These are phyloP conservation scores for Amanita thiersii DNA, from an alignment of 768 basidiomycete genomes.

Conservation along the genomic window DNA sequence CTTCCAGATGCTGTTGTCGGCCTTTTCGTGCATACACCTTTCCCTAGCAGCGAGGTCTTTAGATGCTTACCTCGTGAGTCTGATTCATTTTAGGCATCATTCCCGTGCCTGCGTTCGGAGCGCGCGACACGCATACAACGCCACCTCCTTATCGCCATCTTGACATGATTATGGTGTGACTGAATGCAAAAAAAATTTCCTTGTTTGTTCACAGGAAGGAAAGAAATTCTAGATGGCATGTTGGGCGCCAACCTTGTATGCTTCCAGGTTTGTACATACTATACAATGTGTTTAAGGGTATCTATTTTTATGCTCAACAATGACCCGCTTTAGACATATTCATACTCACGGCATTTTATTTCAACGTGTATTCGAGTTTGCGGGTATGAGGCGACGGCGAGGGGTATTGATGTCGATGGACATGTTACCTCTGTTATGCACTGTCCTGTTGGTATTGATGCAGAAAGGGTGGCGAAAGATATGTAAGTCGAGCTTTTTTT, in stretches of 20 bases:
- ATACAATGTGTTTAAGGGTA: constrained; percentile 1
- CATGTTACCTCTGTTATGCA: constrained; percentile 77
- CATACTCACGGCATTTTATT: constrained; percentile 90
- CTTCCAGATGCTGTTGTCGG: constrained; percentile 70
- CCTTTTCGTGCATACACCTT: constrained; percentile 95
- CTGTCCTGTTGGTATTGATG: constrained; percentile 95
- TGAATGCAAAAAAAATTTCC: too few relatives aligned
- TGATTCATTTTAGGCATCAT: constrained; percentile 6
- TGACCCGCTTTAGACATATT: constrained; percentile 56
- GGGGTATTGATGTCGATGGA: constrained; percentile 79
- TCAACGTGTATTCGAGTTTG: constrained; percentile 95
- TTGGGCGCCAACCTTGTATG: constrained; percentile 93
- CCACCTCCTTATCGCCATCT: too few relatives aligned
- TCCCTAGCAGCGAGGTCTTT: constrained; percentile 96
- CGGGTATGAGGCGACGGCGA: constrained; percentile 77
- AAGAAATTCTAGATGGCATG: constrained; percentile 96
- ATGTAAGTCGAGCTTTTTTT: constrained; percentile 34
- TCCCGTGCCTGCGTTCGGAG: too few relatives aligned
- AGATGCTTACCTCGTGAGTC: constrained; percentile 80
- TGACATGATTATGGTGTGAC: too few relatives aligned
- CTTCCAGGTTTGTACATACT: constrained; percentile 59
- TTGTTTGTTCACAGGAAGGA: constrained; percentile 44
- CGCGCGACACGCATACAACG: too few relatives aligned
- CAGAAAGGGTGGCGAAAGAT: constrained; percentile 79
- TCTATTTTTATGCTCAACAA: not conserved